These are phyloP conservation scores for Eucalyptus paniculata DNA, from an alignment of 345 rosid genomes.

Conservation along the genomic window DNA sequence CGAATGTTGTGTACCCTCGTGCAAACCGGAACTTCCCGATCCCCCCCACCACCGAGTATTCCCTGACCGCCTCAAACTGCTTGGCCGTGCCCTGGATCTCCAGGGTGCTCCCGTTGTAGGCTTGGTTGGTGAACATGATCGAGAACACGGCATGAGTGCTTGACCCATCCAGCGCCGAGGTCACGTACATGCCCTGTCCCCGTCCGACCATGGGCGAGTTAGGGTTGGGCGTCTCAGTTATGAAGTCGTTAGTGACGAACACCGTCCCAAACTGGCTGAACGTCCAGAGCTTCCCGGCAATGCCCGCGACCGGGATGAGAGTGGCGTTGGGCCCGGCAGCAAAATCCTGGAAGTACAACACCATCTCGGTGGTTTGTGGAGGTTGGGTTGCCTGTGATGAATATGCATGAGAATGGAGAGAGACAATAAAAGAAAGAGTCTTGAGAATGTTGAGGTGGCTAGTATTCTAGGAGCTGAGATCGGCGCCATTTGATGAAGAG, in stretches of 20 bases:
- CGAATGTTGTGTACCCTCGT: background rate
- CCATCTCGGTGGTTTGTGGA: background rate
- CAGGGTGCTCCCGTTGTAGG: constrained; percentile 1
- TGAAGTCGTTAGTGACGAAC: background rate
- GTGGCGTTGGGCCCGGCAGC: background rate
- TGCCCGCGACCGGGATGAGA: background rate
- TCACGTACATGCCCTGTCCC: background rate
- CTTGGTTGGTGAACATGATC: background rate
- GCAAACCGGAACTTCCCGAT: background rate
- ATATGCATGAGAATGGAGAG: background rate
- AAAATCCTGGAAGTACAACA: background rate
- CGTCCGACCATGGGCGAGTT: background rate
- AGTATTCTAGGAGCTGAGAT: background rate
- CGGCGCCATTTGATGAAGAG: background rate
- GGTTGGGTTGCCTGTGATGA: background rate
- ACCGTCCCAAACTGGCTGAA: background rate
- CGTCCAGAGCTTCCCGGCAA: background rate
- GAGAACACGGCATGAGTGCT: background rate
- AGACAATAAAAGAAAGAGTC: background rate
- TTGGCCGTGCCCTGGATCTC: background rate
- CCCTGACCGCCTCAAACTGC: background rate
- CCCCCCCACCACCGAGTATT: background rate
- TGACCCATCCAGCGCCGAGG: background rate
- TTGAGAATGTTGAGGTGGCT: background rate
- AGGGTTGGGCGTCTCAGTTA: background rate